Percentiles rank a stretch among this genome's conserved stretches.
These are phyloP conservation scores for Boletus sp. DNA, from an alignment of 768 basidiomycete species.

Conservation along the genomic window DNA sequence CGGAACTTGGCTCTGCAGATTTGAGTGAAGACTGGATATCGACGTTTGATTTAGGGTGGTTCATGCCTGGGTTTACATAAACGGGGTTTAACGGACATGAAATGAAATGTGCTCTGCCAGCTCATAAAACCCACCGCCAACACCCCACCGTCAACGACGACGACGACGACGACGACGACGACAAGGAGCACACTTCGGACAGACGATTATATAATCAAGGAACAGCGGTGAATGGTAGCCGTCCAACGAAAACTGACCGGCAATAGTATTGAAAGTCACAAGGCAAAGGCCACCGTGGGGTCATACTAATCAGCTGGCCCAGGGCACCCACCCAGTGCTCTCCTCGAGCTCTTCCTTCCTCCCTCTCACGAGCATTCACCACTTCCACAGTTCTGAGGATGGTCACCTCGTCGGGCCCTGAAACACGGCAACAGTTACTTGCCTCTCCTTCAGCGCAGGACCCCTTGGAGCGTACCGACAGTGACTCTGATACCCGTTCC, in stretches of 20 bases:
- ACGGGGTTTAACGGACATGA: neutral
- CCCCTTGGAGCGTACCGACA: slow-evolving; percentile 3
- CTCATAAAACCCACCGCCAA: neutral
- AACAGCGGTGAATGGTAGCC: slow-evolving; percentile 1
- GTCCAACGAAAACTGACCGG: neutral
- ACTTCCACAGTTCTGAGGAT: slow-evolving; percentile 4
- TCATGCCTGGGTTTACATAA: neutral
- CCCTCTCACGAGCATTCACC: slow-evolving; percentile 2
- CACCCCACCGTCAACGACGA: too few relatives aligned
- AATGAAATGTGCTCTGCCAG: neutral
- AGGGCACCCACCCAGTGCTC: neutral
- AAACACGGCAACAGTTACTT: slow-evolving; percentile 45
- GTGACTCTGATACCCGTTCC: slow-evolving; percentile 5
- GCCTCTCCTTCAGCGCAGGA: neutral
- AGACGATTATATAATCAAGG: slow-evolving; percentile 10
- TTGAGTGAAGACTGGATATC: too few relatives aligned
- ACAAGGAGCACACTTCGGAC: neutral
- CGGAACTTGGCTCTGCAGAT: too few relatives aligned
- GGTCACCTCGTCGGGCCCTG: slow-evolving; percentile 49
- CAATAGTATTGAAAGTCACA: neutral
- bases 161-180: neutral
- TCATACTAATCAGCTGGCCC: slow-evolving; percentile 4
- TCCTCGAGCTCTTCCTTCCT: neutral
- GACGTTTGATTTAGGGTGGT: too few relatives aligned
- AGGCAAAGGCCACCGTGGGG: neutral